phyloP scores from a whole-genome alignment of 805 yeast species.

The Starmera caribaea region DNA sequence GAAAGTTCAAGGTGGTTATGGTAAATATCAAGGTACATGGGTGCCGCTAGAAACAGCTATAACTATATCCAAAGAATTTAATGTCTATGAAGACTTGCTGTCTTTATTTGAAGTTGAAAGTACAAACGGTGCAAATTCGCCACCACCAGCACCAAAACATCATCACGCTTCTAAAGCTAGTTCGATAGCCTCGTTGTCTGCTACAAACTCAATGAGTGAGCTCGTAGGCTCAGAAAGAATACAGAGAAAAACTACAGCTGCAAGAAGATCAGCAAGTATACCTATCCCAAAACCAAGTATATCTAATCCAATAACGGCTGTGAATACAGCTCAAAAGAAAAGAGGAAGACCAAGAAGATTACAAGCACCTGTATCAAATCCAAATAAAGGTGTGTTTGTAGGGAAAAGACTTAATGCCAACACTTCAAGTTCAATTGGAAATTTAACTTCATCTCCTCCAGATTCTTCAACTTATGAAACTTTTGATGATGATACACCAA shows the following conservation, averaged over 20 bases:
- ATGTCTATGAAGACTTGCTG: constrained; percentile 48
- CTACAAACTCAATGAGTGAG: too few relatives aligned
- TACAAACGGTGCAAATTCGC: constrained; percentile 38
- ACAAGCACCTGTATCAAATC: constrained; percentile 8
- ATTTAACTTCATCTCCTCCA: constrained; percentile 2
- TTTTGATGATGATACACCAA: too few relatives aligned
- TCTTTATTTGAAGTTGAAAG: constrained; percentile 59
- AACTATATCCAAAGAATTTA: constrained; percentile 54
- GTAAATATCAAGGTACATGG: constrained; percentile 97
- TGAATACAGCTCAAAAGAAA: constrained; percentile 9
- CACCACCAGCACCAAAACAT: constrained; percentile 57
- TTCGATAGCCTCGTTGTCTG: constrained; percentile 5
- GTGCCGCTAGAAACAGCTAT: constrained; percentile 75
- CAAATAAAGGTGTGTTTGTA: constrained; percentile 16
- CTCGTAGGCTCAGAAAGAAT: too few relatives aligned
- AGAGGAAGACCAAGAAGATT: constrained; percentile 19
- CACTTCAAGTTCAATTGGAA: neutral
- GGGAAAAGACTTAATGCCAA: constrained; percentile 7
- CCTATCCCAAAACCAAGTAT: constrained; percentile 5
- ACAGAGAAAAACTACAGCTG: constrained; percentile 8
- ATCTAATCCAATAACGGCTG: neutral
- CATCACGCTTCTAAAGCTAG: constrained; percentile 44
- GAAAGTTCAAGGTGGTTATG: constrained; percentile 95
- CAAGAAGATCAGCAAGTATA: constrained; percentile 17
- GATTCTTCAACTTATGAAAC: neutral